These are phyloP conservation scores for Mortierella sp. DNA, from an alignment of 371 early-diverging fungal species.

Conservation along the genomic window DNA sequence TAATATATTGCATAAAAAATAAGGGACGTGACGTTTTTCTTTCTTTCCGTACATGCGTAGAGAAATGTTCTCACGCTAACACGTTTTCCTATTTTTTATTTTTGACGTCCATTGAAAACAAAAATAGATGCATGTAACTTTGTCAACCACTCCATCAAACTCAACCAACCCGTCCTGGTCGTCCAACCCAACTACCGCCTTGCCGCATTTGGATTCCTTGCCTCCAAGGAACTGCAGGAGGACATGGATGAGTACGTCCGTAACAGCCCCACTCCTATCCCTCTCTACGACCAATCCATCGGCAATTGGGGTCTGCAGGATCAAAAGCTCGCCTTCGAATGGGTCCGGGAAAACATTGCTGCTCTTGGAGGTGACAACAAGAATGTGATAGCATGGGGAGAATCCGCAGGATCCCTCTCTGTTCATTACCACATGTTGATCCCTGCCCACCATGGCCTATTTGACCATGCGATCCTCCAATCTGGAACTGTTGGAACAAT, in stretches of 20 bases:
- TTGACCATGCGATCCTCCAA: conserved; percentile 56
- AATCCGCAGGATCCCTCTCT: conserved; percentile 63
- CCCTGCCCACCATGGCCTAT: conserved; percentile 37
- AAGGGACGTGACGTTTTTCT: too few species aligned
- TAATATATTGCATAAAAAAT: conserved; percentile 6
- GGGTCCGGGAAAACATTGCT: conserved; percentile 50
- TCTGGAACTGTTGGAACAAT: conserved; percentile 35
- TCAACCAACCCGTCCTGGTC: conserved; percentile 33
- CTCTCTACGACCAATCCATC: too few species aligned
- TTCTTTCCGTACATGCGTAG: neutral
- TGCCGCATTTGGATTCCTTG: conserved; percentile 52
- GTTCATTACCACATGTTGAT: conserved; percentile 44
- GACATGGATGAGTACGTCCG: too few species aligned
- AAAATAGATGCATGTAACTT: conserved; percentile 34
- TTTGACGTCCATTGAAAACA: neutral
- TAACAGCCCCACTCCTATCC: too few species aligned
- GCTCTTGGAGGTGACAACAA: conserved; percentile 64
- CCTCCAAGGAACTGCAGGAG: conserved; percentile 42
- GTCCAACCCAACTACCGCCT: conserved; percentile 54
- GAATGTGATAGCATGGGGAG: conserved; percentile 61
- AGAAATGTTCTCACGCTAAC: neutral
- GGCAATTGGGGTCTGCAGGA: too few species aligned
- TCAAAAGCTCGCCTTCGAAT: too few species aligned
- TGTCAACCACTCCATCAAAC: conserved; percentile 22
- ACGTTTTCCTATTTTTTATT: neutral